Conservation (phyloP, 176 grass and related monocot species). For the Eleusine indica region DNA sequence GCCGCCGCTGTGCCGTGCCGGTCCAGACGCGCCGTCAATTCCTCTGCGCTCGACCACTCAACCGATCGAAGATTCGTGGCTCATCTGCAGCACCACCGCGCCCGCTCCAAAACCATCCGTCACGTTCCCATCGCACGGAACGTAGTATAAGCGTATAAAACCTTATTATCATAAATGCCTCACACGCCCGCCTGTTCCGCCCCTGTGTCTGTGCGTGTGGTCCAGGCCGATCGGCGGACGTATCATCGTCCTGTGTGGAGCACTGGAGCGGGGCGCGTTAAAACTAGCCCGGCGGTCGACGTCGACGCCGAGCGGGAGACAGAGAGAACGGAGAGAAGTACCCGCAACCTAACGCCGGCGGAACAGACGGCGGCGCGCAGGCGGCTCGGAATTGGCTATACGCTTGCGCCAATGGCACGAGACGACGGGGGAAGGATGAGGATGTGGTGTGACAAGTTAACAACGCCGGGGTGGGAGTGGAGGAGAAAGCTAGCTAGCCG, state of each 20-base stretch:
- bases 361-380: background rate
- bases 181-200: background rate
- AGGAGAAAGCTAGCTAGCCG: background rate
- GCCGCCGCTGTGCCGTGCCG: background rate
- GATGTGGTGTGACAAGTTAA: conserved; percentile 42
- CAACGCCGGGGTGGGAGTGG: conserved; percentile 27
- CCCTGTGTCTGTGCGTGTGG: background rate
- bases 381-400: background rate
- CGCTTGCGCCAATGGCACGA: background rate
- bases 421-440: background rate
- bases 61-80: background rate
- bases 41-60: background rate
- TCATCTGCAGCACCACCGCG: no score
- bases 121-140: background rate
- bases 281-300: background rate
- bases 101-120: background rate
- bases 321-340: conserved; percentile 18
- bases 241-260: background rate
- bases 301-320: conserved; percentile 15
- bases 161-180: background rate
- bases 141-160: background rate
- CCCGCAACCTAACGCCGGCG: conserved; percentile 43
- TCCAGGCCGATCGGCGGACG: background rate
- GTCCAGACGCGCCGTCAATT: background rate
- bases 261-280: background rate